These are phyloP conservation scores for Pseudomonodictys pantanalensis DNA, from an alignment of 495 filamentous ascomycete genomes.

Conservation along the genomic window DNA sequence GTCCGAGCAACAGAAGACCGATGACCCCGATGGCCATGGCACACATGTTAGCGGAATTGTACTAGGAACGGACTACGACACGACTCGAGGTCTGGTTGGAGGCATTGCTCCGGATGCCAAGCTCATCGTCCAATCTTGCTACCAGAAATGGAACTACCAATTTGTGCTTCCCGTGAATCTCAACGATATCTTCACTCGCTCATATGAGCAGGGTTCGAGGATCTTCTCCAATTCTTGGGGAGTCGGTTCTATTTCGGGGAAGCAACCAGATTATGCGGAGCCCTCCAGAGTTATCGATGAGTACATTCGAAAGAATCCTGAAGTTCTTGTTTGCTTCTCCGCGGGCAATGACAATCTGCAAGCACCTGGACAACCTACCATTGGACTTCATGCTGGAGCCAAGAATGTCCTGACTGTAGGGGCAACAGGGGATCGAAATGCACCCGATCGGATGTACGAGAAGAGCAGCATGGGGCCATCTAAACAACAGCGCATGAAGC, in stretches of 20 bases:
- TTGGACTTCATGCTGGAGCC: background rate
- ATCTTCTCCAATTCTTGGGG: background rate
- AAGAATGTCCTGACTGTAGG: constrained; percentile 3
- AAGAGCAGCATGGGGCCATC: background rate
- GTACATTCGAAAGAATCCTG: background rate
- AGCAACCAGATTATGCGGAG: background rate
- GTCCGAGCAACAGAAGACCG: background rate
- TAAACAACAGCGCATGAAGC: background rate
- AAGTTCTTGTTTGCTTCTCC: background rate
- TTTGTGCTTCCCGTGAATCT: background rate
- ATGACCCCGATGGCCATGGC: background rate
- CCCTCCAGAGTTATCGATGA: background rate
- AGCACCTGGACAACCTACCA: background rate
- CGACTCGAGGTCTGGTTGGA: background rate
- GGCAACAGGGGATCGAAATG: background rate
- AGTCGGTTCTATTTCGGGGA: background rate
- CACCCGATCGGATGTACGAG: background rate
- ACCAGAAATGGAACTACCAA: too few species aligned
- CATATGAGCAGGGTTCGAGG: background rate
- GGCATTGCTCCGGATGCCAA: background rate
- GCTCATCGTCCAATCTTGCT: too few species aligned
- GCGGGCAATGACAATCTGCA: background rate
- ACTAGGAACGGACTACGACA: background rate
- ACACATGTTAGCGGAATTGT: background rate
- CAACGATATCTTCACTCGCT: background rate